phyloP scores from a whole-genome alignment of 2,329 filamentous ascomycete species.

The Exophiala sideris region DNA sequence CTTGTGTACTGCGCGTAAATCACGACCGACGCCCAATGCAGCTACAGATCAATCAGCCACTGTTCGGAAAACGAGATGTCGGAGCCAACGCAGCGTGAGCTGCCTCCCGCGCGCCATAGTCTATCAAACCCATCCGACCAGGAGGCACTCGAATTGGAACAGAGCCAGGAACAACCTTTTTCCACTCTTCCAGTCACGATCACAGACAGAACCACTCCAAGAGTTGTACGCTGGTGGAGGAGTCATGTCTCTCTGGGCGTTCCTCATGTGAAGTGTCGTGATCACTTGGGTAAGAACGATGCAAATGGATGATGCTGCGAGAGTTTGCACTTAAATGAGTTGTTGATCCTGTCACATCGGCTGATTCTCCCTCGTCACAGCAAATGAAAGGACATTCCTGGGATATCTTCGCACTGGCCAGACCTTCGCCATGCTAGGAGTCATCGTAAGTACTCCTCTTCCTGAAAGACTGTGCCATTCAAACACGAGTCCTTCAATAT shows the following conservation, averaged over 20 bases:
- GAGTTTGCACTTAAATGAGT: too few species aligned
- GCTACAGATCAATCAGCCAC: neutral
- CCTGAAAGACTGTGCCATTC: too few species aligned
- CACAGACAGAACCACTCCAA: constrained; percentile 6
- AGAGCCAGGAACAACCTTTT: neutral
- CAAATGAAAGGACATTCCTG: constrained; percentile 26
- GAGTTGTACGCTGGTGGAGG: constrained; percentile 15
- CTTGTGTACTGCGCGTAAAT: too few species aligned
- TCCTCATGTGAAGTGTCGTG: constrained; percentile 23
- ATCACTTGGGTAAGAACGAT: constrained; percentile 23
- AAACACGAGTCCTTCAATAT: too few species aligned
- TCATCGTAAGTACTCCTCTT: constrained; percentile 8
- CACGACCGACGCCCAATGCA: too few species aligned
- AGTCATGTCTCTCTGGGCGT: constrained; percentile 23
- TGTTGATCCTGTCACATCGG: neutral
- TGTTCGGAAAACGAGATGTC: neutral
- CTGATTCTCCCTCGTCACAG: constrained; percentile 5
- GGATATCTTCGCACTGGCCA: constrained; percentile 26
- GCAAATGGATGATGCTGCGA: too few species aligned
- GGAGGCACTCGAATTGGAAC: constrained; percentile 23
- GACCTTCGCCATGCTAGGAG: constrained; percentile 24
- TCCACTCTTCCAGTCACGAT: constrained; percentile 1
- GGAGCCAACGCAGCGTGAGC: neutral
- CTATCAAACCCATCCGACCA: constrained; percentile 18
- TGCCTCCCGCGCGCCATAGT: constrained; percentile 6